Evolutionary conservation across 768 basidiomycete genomes (phyloP).

Genomic region (Fistulinella prunicolor): DNA sequence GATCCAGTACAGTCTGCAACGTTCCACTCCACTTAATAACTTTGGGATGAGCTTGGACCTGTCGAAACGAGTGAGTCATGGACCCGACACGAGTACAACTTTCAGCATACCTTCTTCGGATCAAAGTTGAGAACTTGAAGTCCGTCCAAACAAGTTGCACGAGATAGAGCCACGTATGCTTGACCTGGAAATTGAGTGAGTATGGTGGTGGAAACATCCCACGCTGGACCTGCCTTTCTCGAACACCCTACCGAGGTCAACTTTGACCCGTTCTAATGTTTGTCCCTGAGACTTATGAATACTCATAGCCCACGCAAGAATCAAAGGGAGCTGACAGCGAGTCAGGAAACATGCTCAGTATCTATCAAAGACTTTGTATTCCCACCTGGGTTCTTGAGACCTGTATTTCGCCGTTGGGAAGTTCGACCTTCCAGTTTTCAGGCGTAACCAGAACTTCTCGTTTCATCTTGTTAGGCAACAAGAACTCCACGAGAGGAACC

Average conservation of each 20-base stretch:
- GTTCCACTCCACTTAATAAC: conserved; percentile 73
- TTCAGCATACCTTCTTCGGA: conserved; percentile 54
- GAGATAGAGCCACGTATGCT: conserved; percentile 89
- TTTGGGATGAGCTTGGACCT: conserved; percentile 73
- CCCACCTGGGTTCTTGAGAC: conserved; percentile 75
- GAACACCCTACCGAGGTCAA: conserved; percentile 90
- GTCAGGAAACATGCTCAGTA: neutral
- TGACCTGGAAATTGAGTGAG: conserved; percentile 52
- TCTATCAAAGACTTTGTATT: neutral
- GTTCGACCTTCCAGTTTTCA: conserved; percentile 84
- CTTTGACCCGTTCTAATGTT: conserved; percentile 91
- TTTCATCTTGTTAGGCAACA: conserved; percentile 52
- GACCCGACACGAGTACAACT: neutral
- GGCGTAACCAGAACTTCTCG: conserved; percentile 58
- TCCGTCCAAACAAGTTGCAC: conserved; percentile 82
- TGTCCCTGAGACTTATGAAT: conserved; percentile 99
- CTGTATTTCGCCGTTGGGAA: conserved; percentile 83
- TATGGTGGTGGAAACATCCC: neutral
- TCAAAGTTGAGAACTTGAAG: conserved; percentile 84
- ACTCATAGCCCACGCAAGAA: conserved; percentile 96
- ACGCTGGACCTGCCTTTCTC: conserved; percentile 67
- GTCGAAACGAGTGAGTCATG: conserved; percentile 5
- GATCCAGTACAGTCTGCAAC: conserved; percentile 45
- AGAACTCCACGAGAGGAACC: conserved; percentile 79
- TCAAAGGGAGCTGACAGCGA: conserved; percentile 66